Evolutionary conservation across 1,284 basidiomycete genomes (phyloP).

Genomic region (Cerioporus squamosus): DNA sequence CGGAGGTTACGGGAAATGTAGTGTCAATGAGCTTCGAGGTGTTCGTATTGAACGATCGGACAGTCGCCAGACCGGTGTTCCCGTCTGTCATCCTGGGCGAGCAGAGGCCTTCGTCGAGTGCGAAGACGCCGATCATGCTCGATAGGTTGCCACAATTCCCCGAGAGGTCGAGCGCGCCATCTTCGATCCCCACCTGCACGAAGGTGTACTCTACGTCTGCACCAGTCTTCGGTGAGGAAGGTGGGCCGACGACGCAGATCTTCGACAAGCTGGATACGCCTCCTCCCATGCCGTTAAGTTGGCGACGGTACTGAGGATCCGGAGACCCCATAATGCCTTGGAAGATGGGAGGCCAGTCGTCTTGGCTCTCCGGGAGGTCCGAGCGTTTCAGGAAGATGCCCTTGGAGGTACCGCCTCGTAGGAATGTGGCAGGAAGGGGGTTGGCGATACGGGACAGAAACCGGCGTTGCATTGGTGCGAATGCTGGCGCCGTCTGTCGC

Average conservation of each 20-base stretch:
- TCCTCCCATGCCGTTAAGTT: constrained; percentile 86
- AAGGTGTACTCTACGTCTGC: constrained; percentile 72
- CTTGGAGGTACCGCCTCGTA: constrained; percentile 82
- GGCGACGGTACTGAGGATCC: constrained; percentile 71
- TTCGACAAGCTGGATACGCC: constrained; percentile 83
- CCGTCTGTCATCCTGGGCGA: constrained; percentile 26
- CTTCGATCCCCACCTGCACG: constrained; percentile 56
- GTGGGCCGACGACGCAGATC: constrained; percentile 68
- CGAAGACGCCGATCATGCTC: constrained; percentile 70
- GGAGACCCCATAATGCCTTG: constrained; percentile 85
- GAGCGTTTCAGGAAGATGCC: constrained; percentile 68
- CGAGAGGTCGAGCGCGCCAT: constrained; percentile 60
- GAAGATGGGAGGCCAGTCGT: constrained; percentile 65
- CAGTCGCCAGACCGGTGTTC: constrained; percentile 37
- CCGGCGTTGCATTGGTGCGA: not conserved
- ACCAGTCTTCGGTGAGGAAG: constrained; percentile 46
- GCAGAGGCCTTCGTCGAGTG: constrained; percentile 63
- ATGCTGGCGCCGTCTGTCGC: not conserved
- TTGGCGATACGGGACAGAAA: constrained; percentile 29
- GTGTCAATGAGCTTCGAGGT: constrained; percentile 70
- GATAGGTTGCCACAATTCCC: constrained; percentile 77
- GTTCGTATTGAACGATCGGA: constrained; percentile 70
- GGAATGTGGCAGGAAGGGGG: constrained; percentile 61
- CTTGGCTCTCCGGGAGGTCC: constrained; percentile 52
- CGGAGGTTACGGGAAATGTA: constrained; percentile 56